phyloP scores from a whole-genome alignment of 108 stramenopile genomes.

The Cyclotella kingstonii region DNA sequence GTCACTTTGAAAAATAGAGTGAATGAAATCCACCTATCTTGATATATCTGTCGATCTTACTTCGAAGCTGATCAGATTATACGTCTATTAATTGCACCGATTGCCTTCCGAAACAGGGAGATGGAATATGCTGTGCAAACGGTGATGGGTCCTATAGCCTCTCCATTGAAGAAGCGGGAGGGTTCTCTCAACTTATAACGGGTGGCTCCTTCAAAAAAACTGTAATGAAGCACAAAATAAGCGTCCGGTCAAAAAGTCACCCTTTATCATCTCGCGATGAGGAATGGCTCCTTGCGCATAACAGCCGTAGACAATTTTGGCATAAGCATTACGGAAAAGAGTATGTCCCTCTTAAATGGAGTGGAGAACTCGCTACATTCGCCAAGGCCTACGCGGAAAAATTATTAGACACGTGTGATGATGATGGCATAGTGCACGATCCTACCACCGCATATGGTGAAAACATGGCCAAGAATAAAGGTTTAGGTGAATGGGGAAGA shows the following conservation, averaged over 20 bases:
- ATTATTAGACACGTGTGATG: slow-evolving; percentile 12
- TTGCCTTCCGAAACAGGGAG: slow-evolving; percentile 7
- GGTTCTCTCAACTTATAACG: not conserved
- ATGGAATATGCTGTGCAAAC: slow-evolving; percentile 10
- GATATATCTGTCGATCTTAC: too few relatives aligned
- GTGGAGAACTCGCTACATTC: slow-evolving; percentile 5
- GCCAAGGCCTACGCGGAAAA: slow-evolving; percentile 8
- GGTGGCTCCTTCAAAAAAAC: slow-evolving; percentile 10
- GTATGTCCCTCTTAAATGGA: slow-evolving; percentile 20
- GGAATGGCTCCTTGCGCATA: slow-evolving; percentile 16
- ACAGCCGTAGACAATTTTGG: slow-evolving; percentile 8
- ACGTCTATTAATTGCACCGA: not conserved
- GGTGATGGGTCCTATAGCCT: slow-evolving; percentile 4
- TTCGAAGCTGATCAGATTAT: not conserved
- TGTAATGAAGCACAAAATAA: not conserved
- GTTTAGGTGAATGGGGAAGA: slow-evolving; percentile 9
- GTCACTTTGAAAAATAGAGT: too few relatives aligned
- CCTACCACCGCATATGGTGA: slow-evolving; percentile 9
- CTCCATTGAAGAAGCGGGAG: slow-evolving; percentile 1
- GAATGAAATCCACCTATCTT: too few relatives aligned
- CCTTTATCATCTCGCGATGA: slow-evolving; percentile 4
- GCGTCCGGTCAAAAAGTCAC: not conserved
- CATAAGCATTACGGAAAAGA: slow-evolving; percentile 7
- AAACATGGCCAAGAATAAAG: slow-evolving; percentile 27
- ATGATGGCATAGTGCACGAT: slow-evolving; percentile 7